Evolutionary conservation across 352 stramenopile species (phyloP), one percentile per base, ranked within the genome.

Genomic region (Phytophthora tubulina): DNA sequence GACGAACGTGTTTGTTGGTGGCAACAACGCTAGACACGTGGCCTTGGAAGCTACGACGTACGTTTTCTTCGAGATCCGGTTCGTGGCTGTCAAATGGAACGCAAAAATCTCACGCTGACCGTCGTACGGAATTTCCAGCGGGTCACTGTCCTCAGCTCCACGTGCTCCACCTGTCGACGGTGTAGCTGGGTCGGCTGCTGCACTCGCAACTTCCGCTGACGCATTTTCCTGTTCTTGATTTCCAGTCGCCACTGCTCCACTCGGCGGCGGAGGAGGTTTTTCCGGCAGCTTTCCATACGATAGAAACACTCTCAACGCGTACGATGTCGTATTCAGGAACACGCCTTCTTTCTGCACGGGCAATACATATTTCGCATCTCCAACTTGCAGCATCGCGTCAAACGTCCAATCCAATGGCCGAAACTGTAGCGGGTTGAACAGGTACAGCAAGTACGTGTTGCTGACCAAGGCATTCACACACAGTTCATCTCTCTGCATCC

Each of bases 361-460:
- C 36, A 95, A 63, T 33, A 70, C 49, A 66, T 89, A 90, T 21
- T 63, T 72, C 13, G 44, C 59, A 9, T 78, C 73, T 35, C 89
- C 87, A 27, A 96, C 76, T 67, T 86, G 76, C 35, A 96, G 42
- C 21, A 87, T 71, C 0, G 86, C 85, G 33, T 89, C 74, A 67
- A 93, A 96, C 6, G 81, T 92, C 88, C 88, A 96, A 64, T 96
- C 88, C 46, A 95, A 77, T 9, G 89, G 89, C 3, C 86, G 88
- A 63, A 92, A 96, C 57, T 85, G 72, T 41, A 94, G 73, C 46
- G 89, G 87, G 55, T 96, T 96, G 78, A 96, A 96, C 36, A 96
- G 62, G 35, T 96, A 95, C n/a, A 96, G 72, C 67, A 96, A 71
- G 73, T 95, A 96, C 63, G 89, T 90, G 65, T 95, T 96, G 79